Evolutionary conservation across 129 eudicot genomes (phyloP), one percentile per base, ranked within the genome.

Genomic region (Dittrichia graveolens): DNA sequence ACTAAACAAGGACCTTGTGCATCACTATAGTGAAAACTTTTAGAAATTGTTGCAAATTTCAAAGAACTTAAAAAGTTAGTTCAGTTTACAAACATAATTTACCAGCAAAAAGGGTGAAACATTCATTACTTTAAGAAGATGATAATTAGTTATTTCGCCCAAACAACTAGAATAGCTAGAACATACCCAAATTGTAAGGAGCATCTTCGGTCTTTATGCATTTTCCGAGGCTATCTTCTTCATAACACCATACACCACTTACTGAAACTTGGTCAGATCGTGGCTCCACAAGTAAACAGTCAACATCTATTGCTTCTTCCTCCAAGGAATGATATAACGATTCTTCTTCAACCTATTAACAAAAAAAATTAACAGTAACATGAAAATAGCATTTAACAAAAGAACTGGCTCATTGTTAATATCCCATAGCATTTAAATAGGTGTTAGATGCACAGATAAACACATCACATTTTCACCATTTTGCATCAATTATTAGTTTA

Each of bases 231-330:
- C 59, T 80, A 72, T 85, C 86, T 63, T 83, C 76, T 74, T 69
- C 83, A 62, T 67, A 85, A 75, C 88, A 72, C 70, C 87, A 80
- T 67, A 85, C 85, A 64, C 84, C 81, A 80, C 81, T 84, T 70
- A 80, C 83, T 57, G 88, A 83, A 53, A 76, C 81, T 75, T 85
- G 84, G 64, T 75, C 85, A 75, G 80, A 81, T 55, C 75, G 83
- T 67, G 90, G 86, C 76, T 88, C 95, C 73, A 85, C 86, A 69
- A 85, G 91, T 45, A 88, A 77, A 81, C 81, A 73, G 13, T 75
- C 88, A 78, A 85, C 90, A 61, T 84, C 85, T 24, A 78, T 80
- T 65, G 85, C 78, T 63, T 84, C 95, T 80, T 82, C 88, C 74
- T 78, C 95, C 67, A 81, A 75, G 65, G 84, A 82, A 79, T 67